Evolutionary conservation across 345 rosid species (phyloP).

Genomic region (Eutrema japonicum): DNA sequence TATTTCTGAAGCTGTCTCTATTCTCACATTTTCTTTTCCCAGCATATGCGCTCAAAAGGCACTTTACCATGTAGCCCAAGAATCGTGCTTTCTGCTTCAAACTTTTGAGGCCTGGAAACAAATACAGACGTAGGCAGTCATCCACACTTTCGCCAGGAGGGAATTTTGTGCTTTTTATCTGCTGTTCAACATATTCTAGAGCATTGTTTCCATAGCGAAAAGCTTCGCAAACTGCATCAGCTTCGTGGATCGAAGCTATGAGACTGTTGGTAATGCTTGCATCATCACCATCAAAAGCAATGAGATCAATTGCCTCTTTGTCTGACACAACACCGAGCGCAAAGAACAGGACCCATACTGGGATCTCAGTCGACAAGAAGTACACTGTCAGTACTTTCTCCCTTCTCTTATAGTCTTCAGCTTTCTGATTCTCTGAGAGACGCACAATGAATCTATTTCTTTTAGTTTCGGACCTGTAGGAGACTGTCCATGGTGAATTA

Average conservation of each 20-base stretch:
- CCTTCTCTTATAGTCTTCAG: conserved; percentile 56
- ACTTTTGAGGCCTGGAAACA: conserved; percentile 70
- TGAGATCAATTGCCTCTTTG: conserved; percentile 63
- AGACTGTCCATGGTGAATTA: conserved; percentile 64
- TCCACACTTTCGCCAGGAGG: conserved; percentile 68
- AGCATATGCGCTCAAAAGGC: conserved; percentile 65
- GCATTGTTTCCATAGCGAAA: conserved; percentile 58
- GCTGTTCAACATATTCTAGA: conserved; percentile 44
- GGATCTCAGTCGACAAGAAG: conserved; percentile 74
- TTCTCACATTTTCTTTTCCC: conserved; percentile 78
- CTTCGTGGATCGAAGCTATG: conserved; percentile 66
- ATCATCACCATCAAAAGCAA: conserved; percentile 59
- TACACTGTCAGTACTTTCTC: conserved; percentile 72
- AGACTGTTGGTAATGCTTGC: conserved; percentile 59
- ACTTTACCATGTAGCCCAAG: conserved; percentile 88
- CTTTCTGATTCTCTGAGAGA: conserved; percentile 49
- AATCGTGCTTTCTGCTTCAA: conserved; percentile 72
- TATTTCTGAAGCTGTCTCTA: conserved; percentile 81
- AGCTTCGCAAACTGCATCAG: conserved; percentile 58
- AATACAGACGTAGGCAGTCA: conserved; percentile 58
- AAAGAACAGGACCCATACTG: conserved; percentile 82
- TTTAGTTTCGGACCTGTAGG: conserved; percentile 66
- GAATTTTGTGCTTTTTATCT: conserved; percentile 56
- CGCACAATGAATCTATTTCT: conserved; percentile 65
- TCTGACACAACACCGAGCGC: conserved; percentile 82